Base-by-base conservation (phyloP, 352 stramenopile species). In the Globisporangium echinulatum region DNA sequence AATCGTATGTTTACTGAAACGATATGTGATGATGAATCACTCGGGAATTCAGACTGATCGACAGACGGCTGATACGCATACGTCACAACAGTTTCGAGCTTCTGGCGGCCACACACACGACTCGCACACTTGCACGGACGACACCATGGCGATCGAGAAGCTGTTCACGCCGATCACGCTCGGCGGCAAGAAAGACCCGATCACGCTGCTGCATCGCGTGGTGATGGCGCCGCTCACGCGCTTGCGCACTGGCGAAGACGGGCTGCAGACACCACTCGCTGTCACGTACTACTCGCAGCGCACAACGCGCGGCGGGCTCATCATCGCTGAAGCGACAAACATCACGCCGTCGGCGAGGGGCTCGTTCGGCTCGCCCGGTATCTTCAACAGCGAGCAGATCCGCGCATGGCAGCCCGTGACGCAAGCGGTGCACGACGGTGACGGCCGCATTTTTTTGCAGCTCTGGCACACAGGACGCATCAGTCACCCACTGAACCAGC, bases 401-500 rank as follows among this genome's bases (percentile, higher is more conserved):
- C 42, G 64, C 15, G 64, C 25, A 5, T 85, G 75, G 75, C 78
- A 85, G 49, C 40, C 52, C n/a, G 54, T 85, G 11, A 71, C 56
- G 0, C 68, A 90, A 37, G 52, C 63, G 7, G 82, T 94, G 14
- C 85, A 95, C 58, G 65, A 61, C 10, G 79, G 86, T 36, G 71
- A 65, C 37, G 74, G 72, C 37, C 62, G 66, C 9, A 92, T 93
- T 48, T 86, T 75, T 55, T 37, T 73, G 43, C 85, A 95, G 66
- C 58, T 95, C 9, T 93, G 82, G 82, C 85, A 96, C 62, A 70
- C 73, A 15, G 86, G 85, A 14, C 69, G 83, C 36, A 56, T 69
- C 44, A 57, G 71, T 10, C 82, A 96, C 62, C 67, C 70, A 14
- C 64, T 56, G 14, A 73, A 71, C 54, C 72, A 85, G 56, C 57